Evolutionary conservation across 176 grass and related monocot species (phyloP), one percentile per base, ranked within the genome.

Genomic region (Ananas comosus): DNA sequence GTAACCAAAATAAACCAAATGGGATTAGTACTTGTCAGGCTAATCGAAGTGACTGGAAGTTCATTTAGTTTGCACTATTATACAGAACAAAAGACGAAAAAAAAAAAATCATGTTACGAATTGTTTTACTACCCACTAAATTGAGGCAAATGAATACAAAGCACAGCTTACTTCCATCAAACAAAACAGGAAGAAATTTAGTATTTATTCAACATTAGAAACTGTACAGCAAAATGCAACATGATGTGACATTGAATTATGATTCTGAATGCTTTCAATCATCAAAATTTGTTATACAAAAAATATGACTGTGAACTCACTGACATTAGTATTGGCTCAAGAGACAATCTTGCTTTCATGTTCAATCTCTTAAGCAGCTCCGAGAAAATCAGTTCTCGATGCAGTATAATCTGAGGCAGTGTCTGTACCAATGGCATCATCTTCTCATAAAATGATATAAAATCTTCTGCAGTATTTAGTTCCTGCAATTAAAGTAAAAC

Each of bases 291-390:
- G n/a, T 10, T 13, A 29, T 50, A 64, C 11, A 77, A 18, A 69
- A 69, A 69, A 19, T 18, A 21, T 12, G 23, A 47, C 49, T 24
- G 29, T 1, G 13, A 18, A 21, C 12, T 8, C 59, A 79, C 88
- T 87, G 80, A 92, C 93, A 85, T 92, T 79, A 96, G 78, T 80
- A 92, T 81, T 65, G 93, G 88, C 61, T 92, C 88, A 12, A 96
- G 79, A 66, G 93, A 96, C 53, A 92, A 80, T 72, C 70, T 80
- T 21, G 93, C 86, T 68, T 28, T 66, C 83, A 96, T 74, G 16
- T 90, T 92, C 73, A 96, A 76, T 78, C 88, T 89, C 47, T 69
- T 67, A 10, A 92, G 29, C 71, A 96, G 83, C 69, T 81, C 79
- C 3, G 81, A 90, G 66, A 96, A 87, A 49, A 96, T 76, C 24